Evolutionary conservation across 805 yeast genomes (phyloP).

Genomic region (Teunomyces barrocoloradensis): DNA sequence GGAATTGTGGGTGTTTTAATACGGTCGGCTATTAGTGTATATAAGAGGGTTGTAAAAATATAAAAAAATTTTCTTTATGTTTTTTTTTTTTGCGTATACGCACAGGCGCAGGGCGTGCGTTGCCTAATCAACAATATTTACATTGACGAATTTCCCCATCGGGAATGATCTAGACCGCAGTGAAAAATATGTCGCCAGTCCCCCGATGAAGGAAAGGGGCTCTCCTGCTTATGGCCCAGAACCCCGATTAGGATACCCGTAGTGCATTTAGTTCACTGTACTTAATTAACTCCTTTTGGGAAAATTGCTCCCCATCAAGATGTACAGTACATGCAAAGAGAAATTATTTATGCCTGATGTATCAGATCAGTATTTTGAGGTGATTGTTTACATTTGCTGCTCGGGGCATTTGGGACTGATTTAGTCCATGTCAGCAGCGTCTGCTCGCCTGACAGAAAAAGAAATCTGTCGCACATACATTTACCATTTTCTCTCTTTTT

Average conservation of each 20-base stretch:
- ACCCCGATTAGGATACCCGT: too few species aligned
- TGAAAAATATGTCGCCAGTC: background rate
- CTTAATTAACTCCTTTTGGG: background rate
- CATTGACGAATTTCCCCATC: background rate
- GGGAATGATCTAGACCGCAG: slow-evolving; percentile 3
- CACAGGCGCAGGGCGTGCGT: background rate
- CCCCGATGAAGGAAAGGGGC: too few species aligned
- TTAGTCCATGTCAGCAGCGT: background rate
- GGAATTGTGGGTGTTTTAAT: slow-evolving; percentile 1
- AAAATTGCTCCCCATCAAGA: background rate
- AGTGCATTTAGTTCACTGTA: background rate
- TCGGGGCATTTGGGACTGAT: background rate
- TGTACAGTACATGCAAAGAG: background rate
- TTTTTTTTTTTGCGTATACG: background rate
- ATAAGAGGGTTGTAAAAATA: background rate
- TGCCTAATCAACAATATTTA: background rate
- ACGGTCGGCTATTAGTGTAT: background rate
- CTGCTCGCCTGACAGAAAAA: background rate
- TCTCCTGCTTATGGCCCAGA: too few species aligned
- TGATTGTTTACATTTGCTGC: background rate
- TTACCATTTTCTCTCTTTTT: background rate
- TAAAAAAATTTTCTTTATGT: background rate
- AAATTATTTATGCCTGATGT: background rate
- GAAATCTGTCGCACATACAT: background rate
- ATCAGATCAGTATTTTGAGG: background rate